Evolutionary conservation across 345 rosid species (phyloP).

Genomic region (Trapa incisa): DNA sequence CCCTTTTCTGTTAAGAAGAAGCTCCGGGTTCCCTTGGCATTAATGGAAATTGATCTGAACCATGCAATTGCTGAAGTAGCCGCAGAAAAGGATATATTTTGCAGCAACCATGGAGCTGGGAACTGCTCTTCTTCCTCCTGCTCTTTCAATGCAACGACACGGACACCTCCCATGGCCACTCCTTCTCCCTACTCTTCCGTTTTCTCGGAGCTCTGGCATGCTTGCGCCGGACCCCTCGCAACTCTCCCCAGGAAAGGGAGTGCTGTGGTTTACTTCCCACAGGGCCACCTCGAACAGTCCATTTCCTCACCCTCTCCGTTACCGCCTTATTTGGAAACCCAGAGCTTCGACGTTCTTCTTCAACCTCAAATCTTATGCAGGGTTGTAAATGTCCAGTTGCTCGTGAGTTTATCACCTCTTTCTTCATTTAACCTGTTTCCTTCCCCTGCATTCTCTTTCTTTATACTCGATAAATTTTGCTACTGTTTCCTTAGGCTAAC

Average conservation of each 20-base stretch:
- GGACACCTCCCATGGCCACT: slow-evolving; percentile 27
- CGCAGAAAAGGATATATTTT: slow-evolving; percentile 27
- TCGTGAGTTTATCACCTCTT: slow-evolving; percentile 22
- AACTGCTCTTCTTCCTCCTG: slow-evolving; percentile 28
- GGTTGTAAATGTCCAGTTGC: slow-evolving; percentile 55
- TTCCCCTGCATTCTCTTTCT: not conserved
- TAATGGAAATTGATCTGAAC: slow-evolving; percentile 92
- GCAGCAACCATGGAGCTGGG: slow-evolving; percentile 26
- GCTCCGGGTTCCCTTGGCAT: not conserved
- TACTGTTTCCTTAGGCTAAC: slow-evolving; percentile 44
- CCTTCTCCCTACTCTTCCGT: slow-evolving; percentile 35
- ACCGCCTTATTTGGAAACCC: slow-evolving; percentile 32
- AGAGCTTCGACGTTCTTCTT: slow-evolving; percentile 47
- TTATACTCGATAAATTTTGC: not conserved
- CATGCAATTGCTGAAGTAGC: slow-evolving; percentile 56
- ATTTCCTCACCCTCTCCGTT: slow-evolving; percentile 9
- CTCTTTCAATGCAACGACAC: slow-evolving; percentile 36
- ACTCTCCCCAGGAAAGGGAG: slow-evolving; percentile 71
- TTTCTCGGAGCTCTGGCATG: slow-evolving; percentile 84
- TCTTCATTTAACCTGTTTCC: not conserved
- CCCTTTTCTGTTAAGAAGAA: slow-evolving; percentile 1
- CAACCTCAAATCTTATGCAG: slow-evolving; percentile 63
- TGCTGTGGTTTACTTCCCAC: slow-evolving; percentile 73
- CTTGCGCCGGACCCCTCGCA: slow-evolving; percentile 82
- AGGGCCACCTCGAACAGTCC: slow-evolving; percentile 69